phyloP scores from a whole-genome alignment of 768 basidiomycete genomes.

The Amylocystis lapponica region DNA sequence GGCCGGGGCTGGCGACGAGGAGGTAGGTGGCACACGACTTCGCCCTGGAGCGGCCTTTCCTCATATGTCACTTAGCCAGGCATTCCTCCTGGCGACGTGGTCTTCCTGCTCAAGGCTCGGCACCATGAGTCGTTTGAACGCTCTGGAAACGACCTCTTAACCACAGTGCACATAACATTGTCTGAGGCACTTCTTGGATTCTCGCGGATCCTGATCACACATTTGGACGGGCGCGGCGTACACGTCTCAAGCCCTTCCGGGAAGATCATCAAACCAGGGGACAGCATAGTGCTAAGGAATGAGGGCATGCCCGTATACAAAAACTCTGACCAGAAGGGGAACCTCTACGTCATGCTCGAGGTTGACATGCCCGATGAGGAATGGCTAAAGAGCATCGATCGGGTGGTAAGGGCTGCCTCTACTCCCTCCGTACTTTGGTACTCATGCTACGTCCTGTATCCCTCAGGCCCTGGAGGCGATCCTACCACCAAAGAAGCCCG shows the following conservation, averaged over 20 bases:
- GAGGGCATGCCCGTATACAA: slow-evolving; percentile 90
- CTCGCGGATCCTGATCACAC: slow-evolving; percentile 82
- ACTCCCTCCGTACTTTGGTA: not conserved
- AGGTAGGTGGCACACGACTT: slow-evolving; percentile 41
- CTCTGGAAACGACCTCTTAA: slow-evolving; percentile 73
- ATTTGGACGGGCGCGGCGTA: slow-evolving; percentile 92
- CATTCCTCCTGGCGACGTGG: slow-evolving; percentile 83
- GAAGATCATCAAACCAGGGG: slow-evolving; percentile 69
- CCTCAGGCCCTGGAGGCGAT: slow-evolving; percentile 55
- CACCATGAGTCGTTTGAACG: slow-evolving; percentile 81
- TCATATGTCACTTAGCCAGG: slow-evolving; percentile 51
- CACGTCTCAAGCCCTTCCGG: slow-evolving; percentile 68
- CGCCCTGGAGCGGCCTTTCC: not conserved
- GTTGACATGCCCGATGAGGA: slow-evolving; percentile 83
- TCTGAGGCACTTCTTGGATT: slow-evolving; percentile 97
- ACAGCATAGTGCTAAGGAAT: slow-evolving; percentile 67
- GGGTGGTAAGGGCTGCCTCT: slow-evolving; percentile 38
- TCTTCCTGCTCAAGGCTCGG: slow-evolving; percentile 67
- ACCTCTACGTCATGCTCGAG: slow-evolving; percentile 76
- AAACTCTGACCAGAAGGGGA: slow-evolving; percentile 61
- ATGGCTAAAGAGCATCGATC: slow-evolving; percentile 69
- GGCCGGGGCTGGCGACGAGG: slow-evolving; percentile 88
- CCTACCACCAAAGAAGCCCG: slow-evolving; percentile 69
- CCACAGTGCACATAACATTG: slow-evolving; percentile 78
- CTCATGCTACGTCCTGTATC: slow-evolving; percentile 6